Evolutionary conservation across 257 asterid species (phyloP).

Genomic region (Verbena officinalis): DNA sequence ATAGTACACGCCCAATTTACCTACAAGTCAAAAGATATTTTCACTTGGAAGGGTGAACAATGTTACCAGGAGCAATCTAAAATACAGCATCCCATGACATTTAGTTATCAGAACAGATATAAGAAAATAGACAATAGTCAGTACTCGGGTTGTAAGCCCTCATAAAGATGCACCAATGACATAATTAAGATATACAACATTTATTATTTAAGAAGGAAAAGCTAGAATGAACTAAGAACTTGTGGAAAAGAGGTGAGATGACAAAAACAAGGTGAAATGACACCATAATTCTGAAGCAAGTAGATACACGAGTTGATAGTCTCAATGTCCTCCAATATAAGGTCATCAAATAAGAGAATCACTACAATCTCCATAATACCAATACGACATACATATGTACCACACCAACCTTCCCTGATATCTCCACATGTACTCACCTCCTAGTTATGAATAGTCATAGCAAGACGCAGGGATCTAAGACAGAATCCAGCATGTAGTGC

Average conservation of each 20-base stretch:
- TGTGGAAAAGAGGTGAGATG: not conserved
- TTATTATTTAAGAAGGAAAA: slow-evolving; percentile 16
- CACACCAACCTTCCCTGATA: slow-evolving; percentile 71
- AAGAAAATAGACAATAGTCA: slow-evolving; percentile 10
- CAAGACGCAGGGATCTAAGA: slow-evolving; percentile 60
- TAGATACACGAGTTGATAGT: not conserved
- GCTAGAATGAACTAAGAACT: not conserved
- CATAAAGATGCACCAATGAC: slow-evolving; percentile 15
- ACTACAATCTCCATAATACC: slow-evolving; percentile 35
- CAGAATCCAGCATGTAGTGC: slow-evolving; percentile 62
- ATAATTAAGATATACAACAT: not conserved
- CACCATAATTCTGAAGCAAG: slow-evolving; percentile 19
- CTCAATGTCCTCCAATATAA: slow-evolving; percentile 13
- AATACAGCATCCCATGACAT: slow-evolving; percentile 40
- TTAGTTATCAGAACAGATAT: slow-evolving; percentile 15
- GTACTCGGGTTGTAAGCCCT: not conserved
- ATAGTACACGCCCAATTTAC: slow-evolving; percentile 85
- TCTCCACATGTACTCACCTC: slow-evolving; percentile 67
- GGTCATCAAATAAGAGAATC: slow-evolving; percentile 28
- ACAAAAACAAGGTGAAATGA: not conserved
- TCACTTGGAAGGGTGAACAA: slow-evolving; percentile 80
- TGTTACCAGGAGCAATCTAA: slow-evolving; percentile 49
- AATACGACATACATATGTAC: slow-evolving; percentile 42
- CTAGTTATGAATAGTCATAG: slow-evolving; percentile 67
- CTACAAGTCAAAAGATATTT: slow-evolving; percentile 87